These are phyloP conservation scores for Ilyonectria sp. DNA, from an alignment of 2,329 filamentous ascomycete species.

Conservation along the genomic window DNA sequence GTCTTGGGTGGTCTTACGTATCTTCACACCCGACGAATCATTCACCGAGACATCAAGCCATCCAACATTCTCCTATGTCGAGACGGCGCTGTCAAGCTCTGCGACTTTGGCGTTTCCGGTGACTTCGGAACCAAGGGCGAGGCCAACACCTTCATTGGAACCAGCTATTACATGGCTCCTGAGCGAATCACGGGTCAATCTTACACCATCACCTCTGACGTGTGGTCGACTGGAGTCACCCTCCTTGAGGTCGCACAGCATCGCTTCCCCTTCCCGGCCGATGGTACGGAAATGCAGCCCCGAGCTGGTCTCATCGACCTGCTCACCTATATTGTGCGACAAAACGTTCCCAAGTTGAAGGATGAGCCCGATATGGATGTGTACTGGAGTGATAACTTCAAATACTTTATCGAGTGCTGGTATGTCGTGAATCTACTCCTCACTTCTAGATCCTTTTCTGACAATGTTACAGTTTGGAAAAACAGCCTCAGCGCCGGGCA, in stretches of 20 bases:
- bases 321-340: constrained; percentile 96
- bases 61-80: constrained; percentile 96
- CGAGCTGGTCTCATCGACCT: constrained; percentile 94
- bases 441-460: constrained; percentile 30
- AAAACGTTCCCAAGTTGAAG: constrained; percentile 94
- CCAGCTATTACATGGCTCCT: constrained; percentile 99
- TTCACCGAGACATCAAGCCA: constrained; percentile 98
- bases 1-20: constrained; percentile 95
- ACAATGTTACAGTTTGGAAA: constrained; percentile 81
- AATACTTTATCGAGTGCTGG: constrained; percentile 99
- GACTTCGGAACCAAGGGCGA: constrained; percentile 99
- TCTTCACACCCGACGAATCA: constrained; percentile 95
- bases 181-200: constrained; percentile 97
- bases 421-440: constrained; percentile 66
- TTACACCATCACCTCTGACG: constrained; percentile 98
- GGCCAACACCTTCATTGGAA: constrained; percentile 98
- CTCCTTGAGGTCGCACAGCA: constrained; percentile 99
- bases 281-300: constrained; percentile 95
- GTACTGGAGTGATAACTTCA: constrained; percentile 97
- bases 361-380: constrained; percentile 93
- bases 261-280: constrained; percentile 97
- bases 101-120: constrained; percentile 97
- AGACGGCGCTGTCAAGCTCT: constrained; percentile 94
- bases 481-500: constrained; percentile 87
- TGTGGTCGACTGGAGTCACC: constrained; percentile 98